phyloP scores from a whole-genome alignment of 2,329 filamentous ascomycete genomes.

The Aspergillus proliferans region DNA sequence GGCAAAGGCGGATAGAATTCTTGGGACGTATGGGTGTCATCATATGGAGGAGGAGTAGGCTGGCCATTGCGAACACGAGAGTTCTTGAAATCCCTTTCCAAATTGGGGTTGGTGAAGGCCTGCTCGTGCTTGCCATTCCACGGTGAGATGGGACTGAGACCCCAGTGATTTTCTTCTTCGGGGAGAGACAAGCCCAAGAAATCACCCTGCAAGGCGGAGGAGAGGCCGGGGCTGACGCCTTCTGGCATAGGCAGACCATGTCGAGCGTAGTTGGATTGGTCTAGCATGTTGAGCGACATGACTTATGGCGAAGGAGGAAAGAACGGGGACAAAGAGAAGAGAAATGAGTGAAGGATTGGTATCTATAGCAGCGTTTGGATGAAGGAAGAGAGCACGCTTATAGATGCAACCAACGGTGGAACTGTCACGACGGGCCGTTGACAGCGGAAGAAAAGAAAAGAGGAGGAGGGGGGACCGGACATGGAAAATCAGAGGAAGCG shows the following conservation, averaged over 20 bases:
- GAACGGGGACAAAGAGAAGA: conserved; percentile 1
- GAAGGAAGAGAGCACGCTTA: not conserved
- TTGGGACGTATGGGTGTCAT: conserved; percentile 13
- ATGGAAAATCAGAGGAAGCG: too few species aligned
- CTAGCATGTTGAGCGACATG: conserved; percentile 19
- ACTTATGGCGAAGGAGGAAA: not conserved
- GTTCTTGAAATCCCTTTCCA: conserved; percentile 28
- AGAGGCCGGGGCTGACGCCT: conserved; percentile 6
- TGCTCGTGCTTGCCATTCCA: conserved; percentile 23
- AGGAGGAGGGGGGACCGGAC: not conserved
- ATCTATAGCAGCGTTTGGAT: not conserved
- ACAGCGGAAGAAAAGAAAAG: not conserved
- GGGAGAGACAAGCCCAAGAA: conserved; percentile 23
- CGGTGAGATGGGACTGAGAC: conserved; percentile 24
- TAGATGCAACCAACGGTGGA: too few species aligned
- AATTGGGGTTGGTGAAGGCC: conserved; percentile 18
- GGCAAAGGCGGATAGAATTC: conserved; percentile 2
- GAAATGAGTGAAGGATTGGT: not conserved
- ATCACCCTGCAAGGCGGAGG: conserved; percentile 19
- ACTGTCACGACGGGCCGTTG: too few species aligned
- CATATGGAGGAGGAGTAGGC: conserved; percentile 30
- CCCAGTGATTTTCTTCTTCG: conserved; percentile 28
- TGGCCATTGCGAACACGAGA: conserved; percentile 34
- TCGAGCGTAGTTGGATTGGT: conserved; percentile 12
- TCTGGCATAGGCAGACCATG: conserved; percentile 10